A percentile compares a stretch with the other conserved stretches of the same genome.
These are phyloP conservation scores for Trametes cingulata DNA, from an alignment of 768 basidiomycete genomes.

Conservation along the genomic window DNA sequence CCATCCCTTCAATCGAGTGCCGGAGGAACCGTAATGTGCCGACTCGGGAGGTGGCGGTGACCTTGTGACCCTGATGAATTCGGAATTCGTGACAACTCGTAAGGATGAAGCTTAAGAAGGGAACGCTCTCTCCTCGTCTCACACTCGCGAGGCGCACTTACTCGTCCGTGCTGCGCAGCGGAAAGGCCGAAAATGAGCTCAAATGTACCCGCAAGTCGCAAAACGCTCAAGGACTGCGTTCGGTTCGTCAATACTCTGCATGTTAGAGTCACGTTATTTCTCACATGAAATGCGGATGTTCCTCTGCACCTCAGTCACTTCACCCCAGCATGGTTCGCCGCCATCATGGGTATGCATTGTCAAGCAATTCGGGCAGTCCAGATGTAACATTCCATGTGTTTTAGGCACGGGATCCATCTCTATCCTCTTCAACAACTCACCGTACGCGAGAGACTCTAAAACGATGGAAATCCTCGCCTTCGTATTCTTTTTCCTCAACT, in stretches of 20 bases:
- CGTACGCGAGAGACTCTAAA: constrained; percentile 47
- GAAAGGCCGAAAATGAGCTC: neutral
- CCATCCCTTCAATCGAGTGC: too few relatives aligned
- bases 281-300: neutral
- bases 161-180: neutral
- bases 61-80: constrained; percentile 8
- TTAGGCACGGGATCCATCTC: constrained; percentile 51
- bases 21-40: too few relatives aligned
- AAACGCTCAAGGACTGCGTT: constrained; percentile 38
- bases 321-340: constrained; percentile 56
- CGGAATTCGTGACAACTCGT: neutral
- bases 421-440: constrained; percentile 56
- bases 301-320: constrained; percentile 41
- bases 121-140: too few relatives aligned
- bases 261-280: neutral
- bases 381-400: neutral
- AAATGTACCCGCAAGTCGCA: constrained; percentile 22
- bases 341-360: constrained; percentile 49
- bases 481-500: constrained; percentile 60
- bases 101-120: neutral
- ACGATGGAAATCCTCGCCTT: constrained; percentile 46
- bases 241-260: constrained; percentile 27
- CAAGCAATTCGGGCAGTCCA: neutral
- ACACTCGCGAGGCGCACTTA: neutral
- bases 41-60: constrained; percentile 13